Percentiles rank a stretch among this genome's conserved stretches.
phyloP scores from a whole-genome alignment of 495 filamentous ascomycete genomes.

The Letharia columbiana region DNA sequence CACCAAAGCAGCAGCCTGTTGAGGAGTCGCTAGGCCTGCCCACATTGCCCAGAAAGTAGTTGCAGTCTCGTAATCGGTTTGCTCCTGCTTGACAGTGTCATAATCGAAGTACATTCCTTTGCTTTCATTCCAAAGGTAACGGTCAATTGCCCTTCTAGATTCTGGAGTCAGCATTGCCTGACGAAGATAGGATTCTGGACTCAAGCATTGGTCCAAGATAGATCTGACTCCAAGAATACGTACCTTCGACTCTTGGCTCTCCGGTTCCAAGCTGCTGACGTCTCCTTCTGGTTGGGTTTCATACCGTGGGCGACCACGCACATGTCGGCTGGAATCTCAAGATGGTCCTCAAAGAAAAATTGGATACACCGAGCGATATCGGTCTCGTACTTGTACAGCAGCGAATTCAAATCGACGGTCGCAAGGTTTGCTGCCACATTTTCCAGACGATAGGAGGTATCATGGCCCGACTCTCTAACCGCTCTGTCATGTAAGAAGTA shows the following conservation, averaged over 20 bases:
- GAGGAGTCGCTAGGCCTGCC: constrained; percentile 73
- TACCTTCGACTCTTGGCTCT: constrained; percentile 68
- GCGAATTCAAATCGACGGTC: constrained; percentile 85
- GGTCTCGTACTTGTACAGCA: constrained; percentile 90
- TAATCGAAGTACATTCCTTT: constrained; percentile 97
- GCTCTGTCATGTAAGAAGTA: constrained; percentile 95
- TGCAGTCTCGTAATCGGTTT: constrained; percentile 72
- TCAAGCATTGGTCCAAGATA: background rate
- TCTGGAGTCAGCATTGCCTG: background rate
- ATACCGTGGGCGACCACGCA: constrained; percentile 61
- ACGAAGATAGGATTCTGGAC: background rate
- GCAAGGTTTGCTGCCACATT: constrained; percentile 77
- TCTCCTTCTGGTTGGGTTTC: constrained; percentile 55
- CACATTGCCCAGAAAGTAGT: constrained; percentile 98
- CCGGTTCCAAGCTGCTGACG: constrained; percentile 84
- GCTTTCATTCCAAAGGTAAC: constrained; percentile 80
- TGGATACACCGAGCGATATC: constrained; percentile 82
- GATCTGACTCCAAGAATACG: background rate
- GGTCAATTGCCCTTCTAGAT: constrained; percentile 56
- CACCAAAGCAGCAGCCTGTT: constrained; percentile 71
- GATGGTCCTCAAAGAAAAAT: constrained; percentile 65
- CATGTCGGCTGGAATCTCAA: constrained; percentile 55
- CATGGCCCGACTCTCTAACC: constrained; percentile 90
- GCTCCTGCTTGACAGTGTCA: constrained; percentile 69
- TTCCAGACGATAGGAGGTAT: constrained; percentile 89